Evolutionary conservation across 2,329 filamentous ascomycete genomes (phyloP), one percentile per base, ranked within the genome.

Genomic region (Nemania diffusa): DNA sequence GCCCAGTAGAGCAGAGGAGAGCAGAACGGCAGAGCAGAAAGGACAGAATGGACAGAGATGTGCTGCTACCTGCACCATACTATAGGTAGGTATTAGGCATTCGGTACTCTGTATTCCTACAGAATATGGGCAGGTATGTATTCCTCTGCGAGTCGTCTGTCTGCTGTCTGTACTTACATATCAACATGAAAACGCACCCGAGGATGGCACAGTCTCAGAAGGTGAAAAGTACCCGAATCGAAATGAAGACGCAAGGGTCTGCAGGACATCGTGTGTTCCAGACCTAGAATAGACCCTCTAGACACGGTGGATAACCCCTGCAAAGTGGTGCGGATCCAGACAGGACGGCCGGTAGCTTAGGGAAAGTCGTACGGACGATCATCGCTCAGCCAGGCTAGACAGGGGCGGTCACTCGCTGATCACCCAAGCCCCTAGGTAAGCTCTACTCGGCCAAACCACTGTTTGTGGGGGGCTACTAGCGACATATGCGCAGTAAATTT

Each of bases 251-350:
- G 64, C 67, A 58, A 62, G 64, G 67, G 64, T 67, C 59, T 59
- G 64, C 67, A 67, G 67, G 64, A 67, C 61, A 64, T 64, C 42
- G 58, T 37, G 60, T 57, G 67, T 69, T 69, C 67, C 67, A 69
- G 67, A 62, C 67, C 67, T 57, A 46, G 37, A 50, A 67, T 40
- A 61, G 53, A 59, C 59, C 60, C 65, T 56, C 59, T 50, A 26
- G 27, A 59, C 55, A 42, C 50, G 60, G 50, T 37, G 56, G 42
- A 40, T 3, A 53, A 20, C 64, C 59, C 67, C 46, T 64, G 34
- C 48, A 50, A 42, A 57, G 44, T 50, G 51, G 57, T 58, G 64
- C 60, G 61, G 58, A 63, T 61, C 55, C 59, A 53, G 57, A 40
- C 57, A 66, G 48, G 66, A 51, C 50, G 34, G 66, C 20, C 42